Percentiles rank a stretch among this genome's conserved stretches.
Conservation (phyloP, 1,284 basidiomycete species). For the Apiotrichum porosum region DNA sequence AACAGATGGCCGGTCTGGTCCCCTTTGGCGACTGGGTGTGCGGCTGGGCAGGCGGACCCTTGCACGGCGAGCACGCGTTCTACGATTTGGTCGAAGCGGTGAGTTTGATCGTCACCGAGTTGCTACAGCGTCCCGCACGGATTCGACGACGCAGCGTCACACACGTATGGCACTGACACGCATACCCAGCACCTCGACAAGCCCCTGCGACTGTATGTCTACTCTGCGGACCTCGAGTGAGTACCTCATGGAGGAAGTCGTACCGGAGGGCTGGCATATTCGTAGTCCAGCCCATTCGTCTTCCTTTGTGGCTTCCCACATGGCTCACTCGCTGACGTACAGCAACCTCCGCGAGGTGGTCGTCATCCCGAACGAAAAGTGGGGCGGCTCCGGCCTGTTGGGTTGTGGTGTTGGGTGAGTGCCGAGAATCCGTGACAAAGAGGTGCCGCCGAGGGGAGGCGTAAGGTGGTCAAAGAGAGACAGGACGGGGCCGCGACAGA, state of each 20-base stretch:
- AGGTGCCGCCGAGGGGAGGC: not conserved
- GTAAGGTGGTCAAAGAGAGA: too few species aligned
- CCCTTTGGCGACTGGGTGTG: slow-evolving; percentile 85
- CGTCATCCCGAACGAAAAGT: slow-evolving; percentile 86
- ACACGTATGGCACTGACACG: not conserved
- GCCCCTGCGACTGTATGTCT: slow-evolving; percentile 17
- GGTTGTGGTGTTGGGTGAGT: slow-evolving; percentile 86
- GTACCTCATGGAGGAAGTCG: too few species aligned
- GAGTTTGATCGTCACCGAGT: too few species aligned
- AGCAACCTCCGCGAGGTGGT: slow-evolving; percentile 88
- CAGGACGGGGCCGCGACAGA: too few species aligned
- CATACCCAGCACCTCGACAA: slow-evolving; percentile 78
- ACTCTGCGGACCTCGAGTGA: slow-evolving; percentile 54
- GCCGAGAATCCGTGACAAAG: too few species aligned
- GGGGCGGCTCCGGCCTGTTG: slow-evolving; percentile 89
- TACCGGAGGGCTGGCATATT: not conserved
- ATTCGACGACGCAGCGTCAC: too few species aligned
- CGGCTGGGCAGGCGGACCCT: slow-evolving; percentile 90
- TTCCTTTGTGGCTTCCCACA: not conserved
- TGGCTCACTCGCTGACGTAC: slow-evolving; percentile 12
- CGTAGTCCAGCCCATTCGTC: slow-evolving; percentile 19
- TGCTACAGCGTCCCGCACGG: too few species aligned
- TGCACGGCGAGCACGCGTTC: slow-evolving; percentile 91
- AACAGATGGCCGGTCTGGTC: slow-evolving; percentile 58
- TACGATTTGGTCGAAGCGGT: slow-evolving; percentile 93